A percentile compares a stretch with the other conserved stretches of the same genome.
Evolutionary conservation across 495 filamentous ascomycete genomes (phyloP).

Genomic region (Corynascus novoguineensis): DNA sequence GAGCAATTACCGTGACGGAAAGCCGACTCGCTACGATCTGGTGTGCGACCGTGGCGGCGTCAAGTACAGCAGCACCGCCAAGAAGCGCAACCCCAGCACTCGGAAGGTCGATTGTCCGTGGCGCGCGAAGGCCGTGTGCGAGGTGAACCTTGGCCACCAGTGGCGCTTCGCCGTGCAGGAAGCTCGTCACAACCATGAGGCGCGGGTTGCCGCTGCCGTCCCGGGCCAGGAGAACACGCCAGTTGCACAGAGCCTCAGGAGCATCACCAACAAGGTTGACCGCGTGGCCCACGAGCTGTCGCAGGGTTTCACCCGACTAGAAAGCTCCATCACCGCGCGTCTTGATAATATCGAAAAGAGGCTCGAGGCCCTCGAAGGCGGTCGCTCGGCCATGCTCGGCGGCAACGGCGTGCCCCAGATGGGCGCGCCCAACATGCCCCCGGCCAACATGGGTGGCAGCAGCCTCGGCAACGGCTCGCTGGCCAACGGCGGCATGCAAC

Average conservation of each 20-base stretch:
- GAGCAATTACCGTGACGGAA: constrained; percentile 48
- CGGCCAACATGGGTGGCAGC: constrained; percentile 32
- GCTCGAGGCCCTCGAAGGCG: constrained; percentile 38
- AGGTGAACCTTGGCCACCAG: constrained; percentile 46
- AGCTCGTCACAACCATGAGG: constrained; percentile 46
- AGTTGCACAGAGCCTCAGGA: constrained; percentile 42
- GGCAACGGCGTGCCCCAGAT: constrained; percentile 25
- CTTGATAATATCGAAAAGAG: constrained; percentile 40
- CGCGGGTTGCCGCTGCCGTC: constrained; percentile 36
- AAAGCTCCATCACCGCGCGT: constrained; percentile 25
- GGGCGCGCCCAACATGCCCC: constrained; percentile 29
- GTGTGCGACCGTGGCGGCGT: constrained; percentile 50
- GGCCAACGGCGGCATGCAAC: constrained; percentile 29
- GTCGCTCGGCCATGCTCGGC: constrained; percentile 26
- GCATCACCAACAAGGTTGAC: constrained; percentile 44
- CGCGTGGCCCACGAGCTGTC: constrained; percentile 41
- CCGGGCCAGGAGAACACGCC: constrained; percentile 44
- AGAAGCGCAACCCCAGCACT: constrained; percentile 49
- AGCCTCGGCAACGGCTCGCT: constrained; percentile 23
- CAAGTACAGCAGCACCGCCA: constrained; percentile 50
- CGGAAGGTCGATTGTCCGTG: constrained; percentile 50
- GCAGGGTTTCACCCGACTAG: constrained; percentile 29
- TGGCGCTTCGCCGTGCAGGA: constrained; percentile 48
- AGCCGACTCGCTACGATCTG: constrained; percentile 47
- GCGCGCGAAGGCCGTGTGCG: constrained; percentile 49